Percentiles rank a stretch among this genome's conserved stretches.
These are phyloP conservation scores for Ulota crispa DNA, from an alignment of 225 moss, liverwort and hornwort genomes.

Conservation along the genomic window DNA sequence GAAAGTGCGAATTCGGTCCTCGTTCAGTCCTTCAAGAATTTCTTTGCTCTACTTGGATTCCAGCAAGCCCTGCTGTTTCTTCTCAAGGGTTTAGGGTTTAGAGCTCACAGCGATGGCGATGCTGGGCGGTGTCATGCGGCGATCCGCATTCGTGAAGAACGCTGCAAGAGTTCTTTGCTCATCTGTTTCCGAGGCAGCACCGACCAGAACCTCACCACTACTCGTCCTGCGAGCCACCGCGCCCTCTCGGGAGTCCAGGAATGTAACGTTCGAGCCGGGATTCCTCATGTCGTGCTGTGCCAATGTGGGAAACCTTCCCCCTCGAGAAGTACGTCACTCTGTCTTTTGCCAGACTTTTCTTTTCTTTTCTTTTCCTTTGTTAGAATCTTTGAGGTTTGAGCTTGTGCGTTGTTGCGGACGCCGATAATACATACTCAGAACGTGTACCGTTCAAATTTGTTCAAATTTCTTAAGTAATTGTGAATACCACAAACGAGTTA, in stretches of 20 bases:
- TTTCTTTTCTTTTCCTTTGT: not conserved
- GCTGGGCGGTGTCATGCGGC: slow-evolving; percentile 32
- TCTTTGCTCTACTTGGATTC: not conserved
- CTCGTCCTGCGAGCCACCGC: not conserved
- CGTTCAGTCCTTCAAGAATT: not conserved
- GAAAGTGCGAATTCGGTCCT: not conserved
- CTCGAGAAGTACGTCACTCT: slow-evolving; percentile 59
- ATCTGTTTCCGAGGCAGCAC: slow-evolving; percentile 14
- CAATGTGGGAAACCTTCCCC: slow-evolving; percentile 74
- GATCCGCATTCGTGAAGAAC: slow-evolving; percentile 27
- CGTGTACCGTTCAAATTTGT: not conserved
- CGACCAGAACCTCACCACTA: not conserved
- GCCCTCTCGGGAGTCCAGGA: slow-evolving; percentile 28
- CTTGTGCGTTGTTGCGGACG: not conserved
- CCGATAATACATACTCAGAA: not conserved
- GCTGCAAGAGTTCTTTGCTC: slow-evolving; percentile 33
- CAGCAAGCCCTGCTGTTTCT: not conserved
- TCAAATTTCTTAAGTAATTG: not conserved
- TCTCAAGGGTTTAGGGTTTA: not conserved
- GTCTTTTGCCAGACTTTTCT: not conserved
- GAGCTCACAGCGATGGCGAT: slow-evolving; percentile 38
- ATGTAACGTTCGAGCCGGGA: slow-evolving; percentile 51
- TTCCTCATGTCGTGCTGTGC: slow-evolving; percentile 86
- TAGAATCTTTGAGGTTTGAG: not conserved
- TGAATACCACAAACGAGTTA: not conserved